phyloP scores from a whole-genome alignment of 345 rosid genomes.

The Iberis pinnata region DNA sequence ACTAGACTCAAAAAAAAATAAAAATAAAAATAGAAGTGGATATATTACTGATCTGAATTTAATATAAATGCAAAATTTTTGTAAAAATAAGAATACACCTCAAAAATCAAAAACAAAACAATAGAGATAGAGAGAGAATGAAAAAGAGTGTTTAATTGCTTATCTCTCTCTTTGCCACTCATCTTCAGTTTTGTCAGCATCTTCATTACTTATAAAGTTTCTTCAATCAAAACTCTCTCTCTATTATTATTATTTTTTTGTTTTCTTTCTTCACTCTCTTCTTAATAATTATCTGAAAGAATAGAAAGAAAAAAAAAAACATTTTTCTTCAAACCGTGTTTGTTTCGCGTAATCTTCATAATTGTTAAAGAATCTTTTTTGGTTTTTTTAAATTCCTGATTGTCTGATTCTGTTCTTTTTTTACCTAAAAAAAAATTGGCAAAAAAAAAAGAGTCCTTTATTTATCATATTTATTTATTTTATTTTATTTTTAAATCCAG shows the following conservation, averaged over 20 bases:
- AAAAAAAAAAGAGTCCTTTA: too few relatives aligned
- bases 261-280: constrained; percentile 9
- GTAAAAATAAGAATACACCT: neutral
- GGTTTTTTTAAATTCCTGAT: neutral
- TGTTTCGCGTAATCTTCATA: constrained; percentile 16
- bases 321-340: constrained; percentile 11
- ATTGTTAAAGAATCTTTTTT: constrained; percentile 11
- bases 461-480: too few relatives aligned
- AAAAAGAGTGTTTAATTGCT: constrained; percentile 19
- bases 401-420: constrained; percentile 4
- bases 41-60: too few relatives aligned
- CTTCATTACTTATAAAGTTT: constrained; percentile 14
- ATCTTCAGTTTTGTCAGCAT: constrained; percentile 28
- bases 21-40: too few relatives aligned
- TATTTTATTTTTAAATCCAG: too few relatives aligned
- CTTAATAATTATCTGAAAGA: constrained; percentile 1
- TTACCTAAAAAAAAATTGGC: too few relatives aligned
- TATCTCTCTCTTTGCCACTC: constrained; percentile 22
- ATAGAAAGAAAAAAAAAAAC: neutral
- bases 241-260: too few relatives aligned
- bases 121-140: neutral
- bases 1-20: too few relatives aligned
- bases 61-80: too few relatives aligned
- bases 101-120: neutral
- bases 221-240: neutral